Conservation (phyloP, 225 moss, liverwort and hornwort species). For the Marchantia polymorpha region DNA sequence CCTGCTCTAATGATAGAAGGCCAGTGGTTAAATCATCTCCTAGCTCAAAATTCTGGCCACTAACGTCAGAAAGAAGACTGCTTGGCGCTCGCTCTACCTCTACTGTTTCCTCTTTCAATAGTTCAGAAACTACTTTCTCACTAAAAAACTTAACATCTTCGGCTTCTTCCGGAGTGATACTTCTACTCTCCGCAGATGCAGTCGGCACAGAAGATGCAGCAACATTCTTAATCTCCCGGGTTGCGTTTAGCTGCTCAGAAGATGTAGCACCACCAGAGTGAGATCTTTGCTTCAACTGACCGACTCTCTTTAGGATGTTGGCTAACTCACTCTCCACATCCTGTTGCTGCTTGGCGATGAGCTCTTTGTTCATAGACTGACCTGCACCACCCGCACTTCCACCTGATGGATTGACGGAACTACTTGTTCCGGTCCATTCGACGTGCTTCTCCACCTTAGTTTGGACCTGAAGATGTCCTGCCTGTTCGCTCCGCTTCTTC, state of each 20-base stretch:
- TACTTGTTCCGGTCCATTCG: slow-evolving; percentile 7
- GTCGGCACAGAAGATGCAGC: not conserved
- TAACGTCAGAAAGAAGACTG: not conserved
- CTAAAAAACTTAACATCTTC: not conserved
- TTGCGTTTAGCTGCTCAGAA: not conserved
- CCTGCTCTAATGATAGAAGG: slow-evolving; percentile 18
- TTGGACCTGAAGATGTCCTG: slow-evolving; percentile 20
- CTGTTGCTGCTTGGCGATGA: slow-evolving; percentile 34
- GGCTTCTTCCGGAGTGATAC: not conserved
- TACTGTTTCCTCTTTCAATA: not conserved
- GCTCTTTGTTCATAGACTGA: slow-evolving; percentile 21
- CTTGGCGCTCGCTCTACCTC: not conserved
- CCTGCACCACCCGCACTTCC: slow-evolving; percentile 21
- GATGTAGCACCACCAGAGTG: not conserved
- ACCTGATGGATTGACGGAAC: slow-evolving; percentile 11
- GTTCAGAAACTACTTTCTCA: not conserved
- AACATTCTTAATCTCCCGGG: slow-evolving; percentile 5
- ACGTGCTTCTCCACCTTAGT: slow-evolving; percentile 21
- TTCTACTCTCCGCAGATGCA: not conserved
- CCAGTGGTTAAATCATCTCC: slow-evolving; percentile 20
- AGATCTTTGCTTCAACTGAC: slow-evolving; percentile 39
- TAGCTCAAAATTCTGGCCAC: not conserved
- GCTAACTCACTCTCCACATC: slow-evolving; percentile 47
- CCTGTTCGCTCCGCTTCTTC: slow-evolving; percentile 32
- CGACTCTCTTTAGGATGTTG: slow-evolving; percentile 45